phyloP scores from a whole-genome alignment of 2,329 filamentous ascomycete genomes.

The Verruconis gallopava region DNA sequence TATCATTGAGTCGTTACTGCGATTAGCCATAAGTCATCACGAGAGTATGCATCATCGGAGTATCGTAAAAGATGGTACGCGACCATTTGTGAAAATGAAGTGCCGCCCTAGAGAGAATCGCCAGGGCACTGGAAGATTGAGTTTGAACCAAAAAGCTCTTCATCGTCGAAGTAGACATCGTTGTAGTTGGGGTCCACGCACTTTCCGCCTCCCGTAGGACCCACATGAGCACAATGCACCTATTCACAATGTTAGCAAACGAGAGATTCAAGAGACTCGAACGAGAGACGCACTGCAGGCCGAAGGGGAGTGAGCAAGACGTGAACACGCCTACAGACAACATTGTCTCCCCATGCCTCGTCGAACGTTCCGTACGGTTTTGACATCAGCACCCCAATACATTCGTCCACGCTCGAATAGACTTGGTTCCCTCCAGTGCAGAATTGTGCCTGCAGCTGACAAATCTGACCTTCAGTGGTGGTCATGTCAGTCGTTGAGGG shows the following conservation, averaged over 20 bases:
- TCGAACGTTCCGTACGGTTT: conserved; percentile 30
- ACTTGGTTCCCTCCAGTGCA: conserved; percentile 27
- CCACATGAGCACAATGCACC: conserved; percentile 20
- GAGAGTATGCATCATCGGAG: too few species aligned
- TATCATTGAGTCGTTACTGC: too few species aligned
- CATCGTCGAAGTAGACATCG: conserved; percentile 18
- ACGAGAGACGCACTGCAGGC: conserved; percentile 13
- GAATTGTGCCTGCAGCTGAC: conserved; percentile 20
- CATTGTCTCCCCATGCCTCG: conserved; percentile 32
- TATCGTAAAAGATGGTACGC: too few species aligned
- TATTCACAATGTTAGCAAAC: not conserved
- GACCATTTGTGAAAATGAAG: too few species aligned
- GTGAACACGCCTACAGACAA: conserved; percentile 31
- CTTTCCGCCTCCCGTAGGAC: conserved; percentile 19
- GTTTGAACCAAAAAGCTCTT: conserved; percentile 12
- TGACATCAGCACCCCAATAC: conserved; percentile 19
- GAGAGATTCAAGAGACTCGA: not conserved
- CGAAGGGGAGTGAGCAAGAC: conserved; percentile 22
- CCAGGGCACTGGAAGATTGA: conserved; percentile 12
- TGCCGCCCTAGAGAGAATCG: too few species aligned
- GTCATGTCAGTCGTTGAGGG: conserved; percentile 16
- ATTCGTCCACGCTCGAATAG: conserved; percentile 23
- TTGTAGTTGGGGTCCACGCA: conserved; percentile 18
- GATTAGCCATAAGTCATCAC: too few species aligned
- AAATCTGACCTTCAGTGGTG: conserved; percentile 21